These are phyloP conservation scores for Triangularia setosa DNA, from an alignment of 2,329 filamentous ascomycete species.

Conservation along the genomic window DNA sequence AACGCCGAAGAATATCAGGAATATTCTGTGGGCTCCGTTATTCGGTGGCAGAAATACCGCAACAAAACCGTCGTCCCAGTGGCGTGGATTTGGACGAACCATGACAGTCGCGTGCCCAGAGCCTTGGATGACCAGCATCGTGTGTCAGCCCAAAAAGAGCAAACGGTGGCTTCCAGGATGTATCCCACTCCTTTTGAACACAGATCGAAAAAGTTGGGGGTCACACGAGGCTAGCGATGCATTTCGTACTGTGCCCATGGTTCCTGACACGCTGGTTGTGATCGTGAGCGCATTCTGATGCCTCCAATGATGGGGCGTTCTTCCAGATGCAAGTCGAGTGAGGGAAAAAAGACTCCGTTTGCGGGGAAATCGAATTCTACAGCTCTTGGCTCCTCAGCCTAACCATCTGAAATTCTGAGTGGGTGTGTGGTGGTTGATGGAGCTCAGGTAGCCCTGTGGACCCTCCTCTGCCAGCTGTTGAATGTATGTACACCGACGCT, in stretches of 20 bases:
- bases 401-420: background rate
- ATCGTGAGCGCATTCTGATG: background rate
- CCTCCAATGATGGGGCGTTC: background rate
- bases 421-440: background rate
- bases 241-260: background rate
- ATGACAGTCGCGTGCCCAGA: slow-evolving; percentile 3
- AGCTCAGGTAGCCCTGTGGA: background rate
- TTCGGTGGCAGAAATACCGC: background rate
- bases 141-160: background rate
- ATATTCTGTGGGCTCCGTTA: background rate
- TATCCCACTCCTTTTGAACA: background rate
- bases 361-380: background rate
- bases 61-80: background rate
- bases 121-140: background rate
- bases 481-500: background rate
- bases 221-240: slow-evolving; percentile 4
- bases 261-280: background rate
- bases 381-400: background rate
- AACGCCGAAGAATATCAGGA: background rate
- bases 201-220: background rate
- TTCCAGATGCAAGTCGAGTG: background rate
- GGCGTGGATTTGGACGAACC: background rate
- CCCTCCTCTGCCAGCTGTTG: background rate
- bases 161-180: background rate
- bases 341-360: background rate